A percentile compares a stretch with the other conserved stretches of the same genome.
phyloP scores from a whole-genome alignment of 2,329 filamentous ascomycete genomes.

The Sordariomycetes sp. region DNA sequence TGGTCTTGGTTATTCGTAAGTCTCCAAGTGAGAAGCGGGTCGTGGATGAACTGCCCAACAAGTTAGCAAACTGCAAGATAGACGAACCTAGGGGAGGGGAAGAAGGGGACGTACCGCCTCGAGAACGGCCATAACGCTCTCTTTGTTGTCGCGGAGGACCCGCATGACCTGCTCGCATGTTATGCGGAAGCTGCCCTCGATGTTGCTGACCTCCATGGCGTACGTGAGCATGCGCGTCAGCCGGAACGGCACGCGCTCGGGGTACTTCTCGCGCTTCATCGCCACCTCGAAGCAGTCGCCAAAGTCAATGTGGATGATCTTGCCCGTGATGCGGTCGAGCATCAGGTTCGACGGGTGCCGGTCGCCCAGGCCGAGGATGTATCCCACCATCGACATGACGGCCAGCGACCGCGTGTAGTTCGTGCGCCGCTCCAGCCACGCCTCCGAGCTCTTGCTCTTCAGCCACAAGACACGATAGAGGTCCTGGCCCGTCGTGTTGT shows the following conservation, averaged over 20 bases:
- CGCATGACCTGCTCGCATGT: slow-evolving; percentile 99
- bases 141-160: slow-evolving; percentile 91
- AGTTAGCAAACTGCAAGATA: background rate
- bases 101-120: slow-evolving; percentile 66
- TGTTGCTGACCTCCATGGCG: slow-evolving; percentile 99
- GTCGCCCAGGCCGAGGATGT: slow-evolving; percentile 93
- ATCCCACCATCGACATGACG: slow-evolving; percentile 99
- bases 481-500: slow-evolving; percentile 98
- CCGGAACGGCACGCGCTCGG: slow-evolving; percentile 93
- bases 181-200: slow-evolving; percentile 95
- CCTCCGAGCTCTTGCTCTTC: slow-evolving; percentile 96
- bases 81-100: background rate
- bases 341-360: slow-evolving; percentile 96
- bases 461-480: slow-evolving; percentile 96
- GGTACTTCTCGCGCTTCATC: slow-evolving; percentile 99
- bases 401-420: slow-evolving; percentile 96
- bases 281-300: slow-evolving; percentile 99
- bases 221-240: slow-evolving; percentile 98
- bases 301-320: slow-evolving; percentile 98
- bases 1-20: slow-evolving; percentile 57
- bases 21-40: slow-evolving; percentile 97
- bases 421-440: slow-evolving; percentile 95
- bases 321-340: slow-evolving; percentile 90
- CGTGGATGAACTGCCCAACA: slow-evolving; percentile 76
- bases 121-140: slow-evolving; percentile 94